These are phyloP conservation scores for Jacaranda mimosifolia DNA, from an alignment of 257 asterid genomes.

Conservation along the genomic window DNA sequence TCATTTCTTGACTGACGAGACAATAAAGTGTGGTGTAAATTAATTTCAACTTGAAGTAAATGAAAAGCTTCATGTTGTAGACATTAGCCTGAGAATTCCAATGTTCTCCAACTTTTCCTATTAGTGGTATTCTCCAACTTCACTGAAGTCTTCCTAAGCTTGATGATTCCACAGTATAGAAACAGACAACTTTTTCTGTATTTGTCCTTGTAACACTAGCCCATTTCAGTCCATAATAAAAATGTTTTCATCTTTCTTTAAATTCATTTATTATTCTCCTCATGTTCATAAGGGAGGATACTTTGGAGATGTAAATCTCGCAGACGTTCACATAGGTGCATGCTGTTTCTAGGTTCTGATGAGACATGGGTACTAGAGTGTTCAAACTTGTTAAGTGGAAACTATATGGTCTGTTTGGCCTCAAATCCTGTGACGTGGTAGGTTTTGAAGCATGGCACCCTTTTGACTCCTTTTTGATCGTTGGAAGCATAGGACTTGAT, in stretches of 20 bases:
- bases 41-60: not conserved
- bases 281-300: too few species aligned
- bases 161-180: not conserved
- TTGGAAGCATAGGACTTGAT: too few species aligned
- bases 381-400: too few species aligned
- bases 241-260: not conserved
- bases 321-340: too few species aligned
- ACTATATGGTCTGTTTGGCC: too few species aligned
- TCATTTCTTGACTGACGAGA: not conserved
- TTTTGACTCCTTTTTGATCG: too few species aligned
- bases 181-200: not conserved
- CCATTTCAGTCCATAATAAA: not conserved
- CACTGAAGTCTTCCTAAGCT: not conserved
- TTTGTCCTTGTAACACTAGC: not conserved
- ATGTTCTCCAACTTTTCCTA: not conserved
- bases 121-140: not conserved
- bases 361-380: too few species aligned
- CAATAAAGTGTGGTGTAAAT: not conserved
- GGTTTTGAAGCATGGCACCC: too few species aligned
- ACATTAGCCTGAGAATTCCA: not conserved
- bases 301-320: too few species aligned
- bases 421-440: too few species aligned
- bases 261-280: too few species aligned
- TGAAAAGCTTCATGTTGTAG: not conserved
- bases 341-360: too few species aligned